Evolutionary conservation across 2,329 filamentous ascomycete species (phyloP).

Genomic region (Malbranchea zuffiana): DNA sequence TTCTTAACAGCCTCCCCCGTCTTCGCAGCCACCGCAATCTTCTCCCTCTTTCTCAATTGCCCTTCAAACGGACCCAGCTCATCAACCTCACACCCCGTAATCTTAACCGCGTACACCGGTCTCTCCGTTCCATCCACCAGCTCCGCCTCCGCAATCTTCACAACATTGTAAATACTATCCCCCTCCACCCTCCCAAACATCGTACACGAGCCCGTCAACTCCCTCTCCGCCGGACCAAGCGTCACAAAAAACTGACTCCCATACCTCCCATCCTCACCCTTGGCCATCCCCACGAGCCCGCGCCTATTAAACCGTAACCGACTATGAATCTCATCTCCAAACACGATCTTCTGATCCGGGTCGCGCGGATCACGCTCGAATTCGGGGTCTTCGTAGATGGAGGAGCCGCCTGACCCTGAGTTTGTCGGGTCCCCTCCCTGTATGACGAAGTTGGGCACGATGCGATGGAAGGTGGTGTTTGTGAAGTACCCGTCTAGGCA

Average conservation of each 20-base stretch:
- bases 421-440: constrained; percentile 93
- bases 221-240: constrained; percentile 63
- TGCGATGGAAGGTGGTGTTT: constrained; percentile 83
- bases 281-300: constrained; percentile 91
- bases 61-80: constrained; percentile 37
- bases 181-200: constrained; percentile 86
- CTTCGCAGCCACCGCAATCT: constrained; percentile 21
- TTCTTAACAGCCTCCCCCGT: constrained; percentile 23
- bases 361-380: constrained; percentile 44
- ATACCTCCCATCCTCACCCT: constrained; percentile 61
- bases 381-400: constrained; percentile 66
- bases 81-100: constrained; percentile 42
- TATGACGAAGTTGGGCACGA: constrained; percentile 83
- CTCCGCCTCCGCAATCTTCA: constrained; percentile 85
- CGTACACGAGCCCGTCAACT: constrained; percentile 82
- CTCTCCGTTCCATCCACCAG: constrained; percentile 67
- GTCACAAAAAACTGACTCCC: constrained; percentile 97
- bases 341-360: constrained; percentile 48
- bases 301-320: constrained; percentile 85
- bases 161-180: constrained; percentile 90
- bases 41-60: constrained; percentile 35
- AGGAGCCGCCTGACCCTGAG: constrained; percentile 82
- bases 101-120: constrained; percentile 73
- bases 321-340: constrained; percentile 85
- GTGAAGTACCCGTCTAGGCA: constrained; percentile 94